Evolutionary conservation across 768 basidiomycete genomes (phyloP).

Genomic region (Trametes punicea): DNA sequence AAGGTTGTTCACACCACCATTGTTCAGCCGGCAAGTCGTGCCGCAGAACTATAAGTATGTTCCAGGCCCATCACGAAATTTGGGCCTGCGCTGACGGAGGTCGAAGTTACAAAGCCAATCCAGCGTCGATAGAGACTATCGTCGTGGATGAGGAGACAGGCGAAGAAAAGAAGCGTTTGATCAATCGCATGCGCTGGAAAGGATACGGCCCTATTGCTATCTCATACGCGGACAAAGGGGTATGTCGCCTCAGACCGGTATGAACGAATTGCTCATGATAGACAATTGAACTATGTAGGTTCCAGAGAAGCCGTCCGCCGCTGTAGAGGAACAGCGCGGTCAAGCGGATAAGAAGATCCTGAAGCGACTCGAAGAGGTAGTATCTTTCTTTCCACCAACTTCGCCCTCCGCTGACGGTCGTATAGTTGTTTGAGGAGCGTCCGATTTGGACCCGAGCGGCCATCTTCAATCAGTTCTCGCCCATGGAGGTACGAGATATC

Average conservation of each 20-base stretch:
- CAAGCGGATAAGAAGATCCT: conserved; percentile 55
- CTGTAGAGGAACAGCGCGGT: conserved; percentile 57
- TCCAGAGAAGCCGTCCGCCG: conserved; percentile 60
- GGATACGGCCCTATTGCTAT: conserved; percentile 74
- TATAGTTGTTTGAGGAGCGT: conserved; percentile 65
- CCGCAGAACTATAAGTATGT: conserved; percentile 79
- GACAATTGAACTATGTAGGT: conserved; percentile 37
- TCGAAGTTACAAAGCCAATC: conserved; percentile 71
- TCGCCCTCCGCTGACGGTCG: neutral
- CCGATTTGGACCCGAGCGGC: conserved; percentile 90
- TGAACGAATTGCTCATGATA: neutral
- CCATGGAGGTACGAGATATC: conserved; percentile 65
- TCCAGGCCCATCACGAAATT: neutral
- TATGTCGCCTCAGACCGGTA: conserved; percentile 23
- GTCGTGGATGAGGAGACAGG: conserved; percentile 72
- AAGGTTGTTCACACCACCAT: conserved; percentile 80
- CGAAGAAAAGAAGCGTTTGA: conserved; percentile 76
- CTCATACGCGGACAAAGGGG: conserved; percentile 58
- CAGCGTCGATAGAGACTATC: conserved; percentile 67
- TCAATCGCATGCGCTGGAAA: conserved; percentile 86
- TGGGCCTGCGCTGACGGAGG: neutral
- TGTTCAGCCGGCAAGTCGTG: conserved; percentile 80
- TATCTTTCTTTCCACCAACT: neutral
- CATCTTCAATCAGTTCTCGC: conserved; percentile 76
- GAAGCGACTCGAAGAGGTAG: conserved; percentile 52